Evolutionary conservation across 2,329 filamentous ascomycete species (phyloP).

Genomic region (Pseudogymnoascus sp.): DNA sequence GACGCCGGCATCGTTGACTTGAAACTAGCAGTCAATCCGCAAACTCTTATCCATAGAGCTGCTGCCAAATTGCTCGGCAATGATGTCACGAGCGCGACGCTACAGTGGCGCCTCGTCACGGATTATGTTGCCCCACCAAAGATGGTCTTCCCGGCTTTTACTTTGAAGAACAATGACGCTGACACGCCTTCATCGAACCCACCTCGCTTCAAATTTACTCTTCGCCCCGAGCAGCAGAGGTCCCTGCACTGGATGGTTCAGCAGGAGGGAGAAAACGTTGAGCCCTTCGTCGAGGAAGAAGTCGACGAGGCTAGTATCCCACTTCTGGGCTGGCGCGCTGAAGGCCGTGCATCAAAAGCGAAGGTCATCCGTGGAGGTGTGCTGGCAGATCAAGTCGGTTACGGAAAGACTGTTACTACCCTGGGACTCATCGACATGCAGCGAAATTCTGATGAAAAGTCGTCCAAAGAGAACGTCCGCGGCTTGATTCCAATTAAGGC

Average conservation of each 20-base stretch:
- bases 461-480: neutral
- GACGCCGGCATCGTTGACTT: conserved; percentile 29
- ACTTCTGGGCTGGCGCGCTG: conserved; percentile 46
- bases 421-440: conserved; percentile 44
- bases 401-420: conserved; percentile 56
- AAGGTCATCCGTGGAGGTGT: conserved; percentile 46
- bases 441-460: conserved; percentile 1
- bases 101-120: conserved; percentile 39
- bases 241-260: conserved; percentile 51
- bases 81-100: conserved; percentile 13
- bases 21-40: conserved; percentile 33
- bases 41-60: conserved; percentile 37
- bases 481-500: conserved; percentile 36
- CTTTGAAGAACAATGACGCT: conserved; percentile 34
- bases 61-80: conserved; percentile 24
- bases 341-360: conserved; percentile 40
- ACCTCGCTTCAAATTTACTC: conserved; percentile 28
- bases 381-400: conserved; percentile 55
- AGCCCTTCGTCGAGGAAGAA: conserved; percentile 43
- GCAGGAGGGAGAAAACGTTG: conserved; percentile 43
- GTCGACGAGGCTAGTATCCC: conserved; percentile 45
- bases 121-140: conserved; percentile 32
- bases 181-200: conserved; percentile 29
- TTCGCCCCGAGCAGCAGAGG: conserved; percentile 44
- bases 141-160: conserved; percentile 32